A percentile compares a stretch with the other conserved stretches of the same genome.
Conservation (phyloP, 441 rosid species). For the Populus hybrid region DNA sequence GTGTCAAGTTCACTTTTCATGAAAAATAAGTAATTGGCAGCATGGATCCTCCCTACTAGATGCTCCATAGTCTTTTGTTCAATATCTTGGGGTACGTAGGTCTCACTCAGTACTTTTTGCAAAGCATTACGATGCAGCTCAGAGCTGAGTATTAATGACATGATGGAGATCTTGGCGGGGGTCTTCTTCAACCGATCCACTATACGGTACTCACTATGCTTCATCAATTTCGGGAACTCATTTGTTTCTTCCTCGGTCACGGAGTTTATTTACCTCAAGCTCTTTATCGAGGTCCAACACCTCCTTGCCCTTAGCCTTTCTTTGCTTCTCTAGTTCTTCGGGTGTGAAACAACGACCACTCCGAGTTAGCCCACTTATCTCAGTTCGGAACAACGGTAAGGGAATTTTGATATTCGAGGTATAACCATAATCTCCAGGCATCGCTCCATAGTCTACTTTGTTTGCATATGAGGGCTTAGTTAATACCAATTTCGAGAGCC, state of each 20-base stretch:
- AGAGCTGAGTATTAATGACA: neutral
- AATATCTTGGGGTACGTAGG: no score
- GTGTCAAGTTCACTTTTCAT: neutral
- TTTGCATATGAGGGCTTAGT: neutral
- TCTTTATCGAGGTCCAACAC: neutral
- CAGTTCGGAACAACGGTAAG: no score
- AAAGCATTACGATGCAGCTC: no score
- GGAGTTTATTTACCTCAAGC: neutral
- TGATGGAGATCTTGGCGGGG: neutral
- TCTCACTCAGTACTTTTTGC: no score
- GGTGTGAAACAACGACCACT: neutral
- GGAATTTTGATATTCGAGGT: accelerated
- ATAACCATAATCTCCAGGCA: neutral
- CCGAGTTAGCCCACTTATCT: neutral
- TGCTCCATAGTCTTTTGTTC: neutral
- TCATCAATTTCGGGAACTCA: neutral
- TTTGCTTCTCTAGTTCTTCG: neutral
- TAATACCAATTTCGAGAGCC: neutral
- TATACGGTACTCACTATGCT: neutral
- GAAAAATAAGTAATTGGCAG: neutral
- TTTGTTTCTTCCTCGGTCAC: neutral
- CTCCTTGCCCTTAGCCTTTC: neutral
- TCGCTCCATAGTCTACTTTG: neutral
- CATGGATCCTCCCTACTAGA: neutral
- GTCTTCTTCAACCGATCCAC: neutral